Evolutionary conservation across 306 rosid genomes (phyloP).

Genomic region (Cicer arietinum): DNA sequence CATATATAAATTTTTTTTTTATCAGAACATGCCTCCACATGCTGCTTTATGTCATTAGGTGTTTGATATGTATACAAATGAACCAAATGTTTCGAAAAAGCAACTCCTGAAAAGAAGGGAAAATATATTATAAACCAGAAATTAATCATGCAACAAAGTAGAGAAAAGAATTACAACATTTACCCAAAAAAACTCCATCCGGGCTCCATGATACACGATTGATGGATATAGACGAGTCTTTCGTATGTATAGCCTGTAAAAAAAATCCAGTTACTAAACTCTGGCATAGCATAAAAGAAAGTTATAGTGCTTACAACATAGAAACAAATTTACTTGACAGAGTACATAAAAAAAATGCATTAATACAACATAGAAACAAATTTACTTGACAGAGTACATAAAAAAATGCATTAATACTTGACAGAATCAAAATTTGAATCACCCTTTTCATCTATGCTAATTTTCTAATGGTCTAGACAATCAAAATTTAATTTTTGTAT

Average conservation of each 20-base stretch:
- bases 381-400: background rate
- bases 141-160: conserved; percentile 7
- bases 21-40: conserved; percentile 57
- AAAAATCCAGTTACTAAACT: conserved; percentile 25
- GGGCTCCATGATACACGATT: conserved; percentile 80
- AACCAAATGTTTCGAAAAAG: conserved; percentile 74
- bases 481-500: background rate
- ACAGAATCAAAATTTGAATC: no score
- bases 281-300: background rate
- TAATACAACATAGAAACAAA: conserved; percentile 8
- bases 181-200: conserved; percentile 73
- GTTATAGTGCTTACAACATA: conserved; percentile 11
- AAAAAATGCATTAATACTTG: background rate
- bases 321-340: conserved; percentile 9
- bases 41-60: conserved; percentile 51
- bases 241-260: conserved; percentile 56
- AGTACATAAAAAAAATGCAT: no score
- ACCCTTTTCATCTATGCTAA: background rate
- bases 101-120: conserved; percentile 64
- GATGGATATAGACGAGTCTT: conserved; percentile 57
- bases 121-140: conserved; percentile 25
- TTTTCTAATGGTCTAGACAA: conserved; percentile 5
- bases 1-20: background rate
- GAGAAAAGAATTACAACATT: conserved; percentile 30
- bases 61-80: conserved; percentile 66